These are phyloP conservation scores for Tolypocladium nubicola DNA, from an alignment of 2,329 filamentous ascomycete genomes.

Conservation along the genomic window DNA sequence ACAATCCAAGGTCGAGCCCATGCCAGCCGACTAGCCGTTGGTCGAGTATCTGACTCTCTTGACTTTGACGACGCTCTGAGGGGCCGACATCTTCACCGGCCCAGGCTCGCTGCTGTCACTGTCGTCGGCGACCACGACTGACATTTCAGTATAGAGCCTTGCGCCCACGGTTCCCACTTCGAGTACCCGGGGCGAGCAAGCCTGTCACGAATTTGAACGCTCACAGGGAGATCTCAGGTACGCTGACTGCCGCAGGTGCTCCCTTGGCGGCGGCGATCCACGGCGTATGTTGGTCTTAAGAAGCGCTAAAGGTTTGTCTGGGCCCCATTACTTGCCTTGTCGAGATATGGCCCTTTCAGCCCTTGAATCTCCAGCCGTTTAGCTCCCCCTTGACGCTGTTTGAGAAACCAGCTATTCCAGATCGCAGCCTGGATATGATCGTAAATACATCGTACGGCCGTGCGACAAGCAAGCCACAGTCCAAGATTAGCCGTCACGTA, in stretches of 20 bases:
- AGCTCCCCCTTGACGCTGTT: neutral
- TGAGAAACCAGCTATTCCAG: neutral
- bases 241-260: neutral
- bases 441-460: neutral
- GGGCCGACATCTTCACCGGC: neutral
- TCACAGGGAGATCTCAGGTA: neutral
- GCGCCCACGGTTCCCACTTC: neutral
- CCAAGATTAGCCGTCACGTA: neutral
- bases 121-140: neutral
- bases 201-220: neutral
- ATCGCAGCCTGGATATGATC: neutral
- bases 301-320: neutral
- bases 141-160: neutral
- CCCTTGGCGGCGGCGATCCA: neutral
- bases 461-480: neutral
- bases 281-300: neutral
- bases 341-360: neutral
- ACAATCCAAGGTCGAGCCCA: neutral
- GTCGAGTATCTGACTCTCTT: neutral
- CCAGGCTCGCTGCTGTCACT: neutral
- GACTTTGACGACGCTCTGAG: neutral
- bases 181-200: neutral
- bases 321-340: neutral
- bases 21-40: neutral
- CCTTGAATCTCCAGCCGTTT: neutral